These are phyloP conservation scores for Tetrahymena thermophila DNA, from an alignment of 73 alveolate genomes.

Conservation along the genomic window DNA sequence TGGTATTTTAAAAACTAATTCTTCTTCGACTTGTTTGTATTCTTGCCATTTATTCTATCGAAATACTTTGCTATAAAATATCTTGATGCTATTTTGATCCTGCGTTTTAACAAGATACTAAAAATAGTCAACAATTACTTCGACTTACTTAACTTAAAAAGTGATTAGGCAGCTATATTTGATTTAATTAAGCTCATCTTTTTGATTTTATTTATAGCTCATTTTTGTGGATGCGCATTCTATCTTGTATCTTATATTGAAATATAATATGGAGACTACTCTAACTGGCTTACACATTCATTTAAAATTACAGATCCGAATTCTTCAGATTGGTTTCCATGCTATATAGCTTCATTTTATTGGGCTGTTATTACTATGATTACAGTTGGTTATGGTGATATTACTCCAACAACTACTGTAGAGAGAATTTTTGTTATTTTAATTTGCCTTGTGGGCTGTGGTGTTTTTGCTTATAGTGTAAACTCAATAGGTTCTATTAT, in stretches of 20 bases:
- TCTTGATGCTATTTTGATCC: constrained; percentile 4
- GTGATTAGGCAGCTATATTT: constrained; percentile 11
- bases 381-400: constrained; percentile 84
- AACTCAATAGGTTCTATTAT: neutral
- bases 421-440: neutral
- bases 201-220: constrained; percentile 26
- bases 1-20: neutral
- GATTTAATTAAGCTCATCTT: constrained; percentile 24
- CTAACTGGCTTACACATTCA: neutral
- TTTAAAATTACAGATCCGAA: neutral
- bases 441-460: neutral
- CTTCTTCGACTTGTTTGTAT: constrained; percentile 17
- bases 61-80: constrained; percentile 17
- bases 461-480: constrained; percentile 5
- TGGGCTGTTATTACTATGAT: constrained; percentile 43
- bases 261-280: constrained; percentile 1
- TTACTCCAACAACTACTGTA: constrained; percentile 60
- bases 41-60: constrained; percentile 24
- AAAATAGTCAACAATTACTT: constrained; percentile 14
- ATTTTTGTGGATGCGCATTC: constrained; percentile 36
- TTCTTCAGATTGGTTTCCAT: constrained; percentile 3
- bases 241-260: constrained; percentile 19
- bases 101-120: constrained; percentile 20
- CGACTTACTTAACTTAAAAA: constrained; percentile 27
- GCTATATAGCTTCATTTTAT: constrained; percentile 24